A percentile compares a stretch with the other conserved stretches of the same genome.
Evolutionary conservation across 2,329 filamentous ascomycete genomes (phyloP).

Genomic region (Coniochaeta prunicola): DNA sequence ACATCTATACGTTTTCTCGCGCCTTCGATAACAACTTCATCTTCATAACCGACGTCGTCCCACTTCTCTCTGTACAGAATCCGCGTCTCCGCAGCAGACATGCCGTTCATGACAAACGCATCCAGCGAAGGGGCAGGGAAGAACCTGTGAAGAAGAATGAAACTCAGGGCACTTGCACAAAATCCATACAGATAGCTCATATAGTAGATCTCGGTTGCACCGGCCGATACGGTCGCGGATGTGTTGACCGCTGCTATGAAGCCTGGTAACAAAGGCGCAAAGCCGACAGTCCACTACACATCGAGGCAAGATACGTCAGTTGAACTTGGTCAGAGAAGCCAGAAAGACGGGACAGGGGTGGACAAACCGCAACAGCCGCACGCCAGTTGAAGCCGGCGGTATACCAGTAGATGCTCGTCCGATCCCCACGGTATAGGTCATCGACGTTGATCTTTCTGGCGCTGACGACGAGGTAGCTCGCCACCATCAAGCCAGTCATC

Average conservation of each 20-base stretch:
- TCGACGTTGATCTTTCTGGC: slow-evolving; percentile 27
- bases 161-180: slow-evolving; percentile 23
- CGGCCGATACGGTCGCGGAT: slow-evolving; percentile 23
- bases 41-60: slow-evolving; percentile 15
- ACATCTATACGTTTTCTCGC: neutral
- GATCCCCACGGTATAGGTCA: slow-evolving; percentile 23
- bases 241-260: slow-evolving; percentile 31
- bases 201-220: slow-evolving; percentile 29
- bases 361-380: slow-evolving; percentile 28
- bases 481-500: slow-evolving; percentile 31
- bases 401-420: slow-evolving; percentile 31
- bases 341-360: neutral
- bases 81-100: slow-evolving; percentile 19
- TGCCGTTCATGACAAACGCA: slow-evolving; percentile 18
- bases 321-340: neutral
- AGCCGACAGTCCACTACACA: slow-evolving; percentile 30
- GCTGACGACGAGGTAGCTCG: slow-evolving; percentile 25
- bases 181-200: slow-evolving; percentile 32
- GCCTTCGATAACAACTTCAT: neutral
- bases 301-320: neutral
- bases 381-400: slow-evolving; percentile 31
- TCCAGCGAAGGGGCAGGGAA: slow-evolving; percentile 21
- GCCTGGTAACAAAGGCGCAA: slow-evolving; percentile 31
- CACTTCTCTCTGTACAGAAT: slow-evolving; percentile 20
- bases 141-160: slow-evolving; percentile 19